A percentile compares a stretch with the other conserved stretches of the same genome.
Conservation (phyloP, 2,329 filamentous ascomycete genomes). For the Hymenoscyphus albidus region DNA sequence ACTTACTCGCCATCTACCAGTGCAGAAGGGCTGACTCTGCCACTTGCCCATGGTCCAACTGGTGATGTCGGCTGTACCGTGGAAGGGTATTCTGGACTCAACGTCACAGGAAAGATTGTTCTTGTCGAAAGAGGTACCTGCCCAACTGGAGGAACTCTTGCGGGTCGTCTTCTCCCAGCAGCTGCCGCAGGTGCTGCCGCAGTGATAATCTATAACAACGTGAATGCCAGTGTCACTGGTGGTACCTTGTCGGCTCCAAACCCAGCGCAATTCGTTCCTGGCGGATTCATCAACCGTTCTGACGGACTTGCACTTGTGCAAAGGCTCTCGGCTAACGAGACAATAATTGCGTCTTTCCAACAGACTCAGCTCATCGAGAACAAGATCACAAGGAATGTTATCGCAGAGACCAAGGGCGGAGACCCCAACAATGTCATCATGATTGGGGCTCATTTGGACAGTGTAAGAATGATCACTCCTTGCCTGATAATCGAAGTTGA, state of each 20-base stretch:
- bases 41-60: constrained; percentile 14
- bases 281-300: constrained; percentile 18
- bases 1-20: constrained; percentile 27
- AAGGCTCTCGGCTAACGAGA: constrained; percentile 12
- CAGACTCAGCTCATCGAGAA: constrained; percentile 18
- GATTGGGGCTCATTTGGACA: constrained; percentile 60
- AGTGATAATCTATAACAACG: constrained; percentile 41
- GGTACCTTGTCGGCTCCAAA: constrained; percentile 19
- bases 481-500: not conserved
- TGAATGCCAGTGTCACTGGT: constrained; percentile 14
- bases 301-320: constrained; percentile 17
- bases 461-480: constrained; percentile 34
- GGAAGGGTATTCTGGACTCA: constrained; percentile 17
- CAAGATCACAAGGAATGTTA: constrained; percentile 19
- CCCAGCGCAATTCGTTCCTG: constrained; percentile 15
- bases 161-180: constrained; percentile 41
- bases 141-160: constrained; percentile 50
- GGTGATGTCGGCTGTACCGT: constrained; percentile 12
- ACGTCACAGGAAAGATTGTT: constrained; percentile 44
- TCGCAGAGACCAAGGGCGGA: constrained; percentile 53
- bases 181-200: constrained; percentile 51
- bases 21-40: constrained; percentile 27
- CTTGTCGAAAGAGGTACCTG: constrained; percentile 52
- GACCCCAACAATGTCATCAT: constrained; percentile 55
- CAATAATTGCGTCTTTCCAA: constrained; percentile 13